Conservation (phyloP, 345 rosid genomes). For the Murraya paniculata region DNA sequence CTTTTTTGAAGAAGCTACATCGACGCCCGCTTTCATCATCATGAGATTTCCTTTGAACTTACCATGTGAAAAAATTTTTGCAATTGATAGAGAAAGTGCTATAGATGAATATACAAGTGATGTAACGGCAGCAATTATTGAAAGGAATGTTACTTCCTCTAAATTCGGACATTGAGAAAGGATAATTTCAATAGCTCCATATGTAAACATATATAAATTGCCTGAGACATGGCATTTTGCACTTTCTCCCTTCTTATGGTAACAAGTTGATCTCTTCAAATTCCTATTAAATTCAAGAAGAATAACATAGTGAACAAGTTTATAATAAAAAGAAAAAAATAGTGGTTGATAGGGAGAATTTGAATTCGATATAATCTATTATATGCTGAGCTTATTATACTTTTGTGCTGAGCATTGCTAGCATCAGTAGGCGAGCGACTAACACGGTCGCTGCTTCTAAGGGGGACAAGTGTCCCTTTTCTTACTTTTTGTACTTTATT, state of each 20-base stretch:
- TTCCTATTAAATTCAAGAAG: constrained; percentile 20
- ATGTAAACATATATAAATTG: constrained; percentile 22
- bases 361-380: too few relatives aligned
- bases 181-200: constrained; percentile 32
- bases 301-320: background rate
- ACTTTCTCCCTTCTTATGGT: constrained; percentile 14
- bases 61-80: background rate
- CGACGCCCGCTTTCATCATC: background rate
- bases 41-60: constrained; percentile 1
- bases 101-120: constrained; percentile 19
- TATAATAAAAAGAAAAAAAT: background rate
- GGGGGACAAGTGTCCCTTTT: too few relatives aligned
- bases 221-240: constrained; percentile 24
- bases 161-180: constrained; percentile 52
- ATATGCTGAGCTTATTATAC: too few relatives aligned
- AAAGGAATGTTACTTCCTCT: constrained; percentile 23
- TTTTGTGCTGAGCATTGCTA: too few relatives aligned
- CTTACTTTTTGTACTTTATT: too few relatives aligned
- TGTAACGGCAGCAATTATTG: constrained; percentile 23
- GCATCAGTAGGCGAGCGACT: too few relatives aligned
- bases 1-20: constrained; percentile 3
- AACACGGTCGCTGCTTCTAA: too few relatives aligned
- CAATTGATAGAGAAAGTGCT: constrained; percentile 13
- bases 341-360: too few relatives aligned
- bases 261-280: constrained; percentile 30